Evolutionary conservation across 306 rosid species (phyloP).

Genomic region (Pterocarpus santalinus): DNA sequence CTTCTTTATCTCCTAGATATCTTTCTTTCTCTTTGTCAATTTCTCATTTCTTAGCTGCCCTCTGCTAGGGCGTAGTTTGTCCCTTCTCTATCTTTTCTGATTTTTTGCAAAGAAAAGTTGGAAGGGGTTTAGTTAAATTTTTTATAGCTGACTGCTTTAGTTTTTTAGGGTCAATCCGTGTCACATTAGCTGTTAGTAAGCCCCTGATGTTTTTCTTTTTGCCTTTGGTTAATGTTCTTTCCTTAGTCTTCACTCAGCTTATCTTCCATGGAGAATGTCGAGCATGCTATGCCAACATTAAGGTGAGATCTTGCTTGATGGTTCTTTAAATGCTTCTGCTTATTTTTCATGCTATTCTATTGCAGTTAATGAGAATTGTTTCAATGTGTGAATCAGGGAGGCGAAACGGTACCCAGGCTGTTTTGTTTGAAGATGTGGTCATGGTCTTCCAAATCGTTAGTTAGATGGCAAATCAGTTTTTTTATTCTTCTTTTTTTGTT

Average conservation of each 20-base stretch:
- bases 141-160: constrained; percentile 47
- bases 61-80: constrained; percentile 42
- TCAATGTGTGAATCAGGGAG: constrained; percentile 51
- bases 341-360: not conserved
- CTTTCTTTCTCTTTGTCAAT: constrained; percentile 32
- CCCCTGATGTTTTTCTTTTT: constrained; percentile 22
- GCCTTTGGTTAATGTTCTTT: constrained; percentile 36
- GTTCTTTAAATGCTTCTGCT: not conserved
- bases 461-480: constrained; percentile 5
- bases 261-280: constrained; percentile 50
- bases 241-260: constrained; percentile 40
- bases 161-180: constrained; percentile 44
- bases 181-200: constrained; percentile 40
- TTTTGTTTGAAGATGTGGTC: constrained; percentile 27
- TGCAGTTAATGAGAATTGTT: constrained; percentile 33
- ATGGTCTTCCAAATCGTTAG: constrained; percentile 28
- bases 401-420: constrained; percentile 35
- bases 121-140: constrained; percentile 55
- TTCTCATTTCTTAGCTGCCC: constrained; percentile 44
- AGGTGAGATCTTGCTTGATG: constrained; percentile 49
- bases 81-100: constrained; percentile 65
- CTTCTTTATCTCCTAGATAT: constrained; percentile 31
- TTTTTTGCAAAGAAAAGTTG: constrained; percentile 70
- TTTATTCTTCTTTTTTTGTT: not conserved
- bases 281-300: constrained; percentile 40